Evolutionary conservation across 1,139 yeast genomes (phyloP).

Genomic region (Suhomyces anneliseae): DNA sequence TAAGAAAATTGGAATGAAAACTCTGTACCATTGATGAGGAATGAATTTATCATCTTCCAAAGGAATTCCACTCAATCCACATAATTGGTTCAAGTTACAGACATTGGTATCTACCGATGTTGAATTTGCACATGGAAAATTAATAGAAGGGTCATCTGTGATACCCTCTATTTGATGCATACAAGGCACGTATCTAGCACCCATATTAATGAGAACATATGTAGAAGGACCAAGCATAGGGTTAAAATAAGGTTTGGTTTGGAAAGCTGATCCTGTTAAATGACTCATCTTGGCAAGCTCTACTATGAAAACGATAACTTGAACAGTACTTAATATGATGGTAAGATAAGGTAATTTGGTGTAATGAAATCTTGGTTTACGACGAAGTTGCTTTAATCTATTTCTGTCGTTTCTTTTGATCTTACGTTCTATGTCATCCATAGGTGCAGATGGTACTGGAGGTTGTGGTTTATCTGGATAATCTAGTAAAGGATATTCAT

Average conservation of each 20-base stretch:
- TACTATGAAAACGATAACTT: conserved; percentile 63
- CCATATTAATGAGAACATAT: conserved; percentile 65
- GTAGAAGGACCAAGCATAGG: conserved; percentile 84
- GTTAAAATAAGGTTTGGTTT: conserved; percentile 69
- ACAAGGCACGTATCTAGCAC: conserved; percentile 73
- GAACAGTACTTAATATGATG: conserved; percentile 48
- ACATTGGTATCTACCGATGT: conserved; percentile 55
- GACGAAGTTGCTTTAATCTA: conserved; percentile 12
- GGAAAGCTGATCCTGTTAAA: conserved; percentile 67
- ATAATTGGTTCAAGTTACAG: conserved; percentile 57
- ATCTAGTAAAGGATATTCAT: conserved; percentile 5
- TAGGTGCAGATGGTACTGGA: conserved; percentile 2
- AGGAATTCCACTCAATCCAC: conserved; percentile 59
- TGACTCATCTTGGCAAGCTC: conserved; percentile 60
- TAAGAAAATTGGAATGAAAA: conserved; percentile 68
- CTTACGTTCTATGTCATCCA: conserved; percentile 3
- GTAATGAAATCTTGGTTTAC: conserved; percentile 43
- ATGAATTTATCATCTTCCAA: conserved; percentile 26
- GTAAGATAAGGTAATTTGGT: conserved; percentile 51
- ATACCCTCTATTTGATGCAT: conserved; percentile 56
- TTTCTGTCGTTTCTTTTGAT: conserved; percentile 8
- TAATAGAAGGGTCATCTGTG: conserved; percentile 48
- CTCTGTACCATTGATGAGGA: conserved; percentile 71
- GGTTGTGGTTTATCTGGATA: conserved; percentile 8
- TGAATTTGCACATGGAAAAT: conserved; percentile 72